Percentiles rank a stretch among this genome's conserved stretches.
These are phyloP conservation scores for Pelargonium australe DNA, from an alignment of 441 rosid species.

Conservation along the genomic window DNA sequence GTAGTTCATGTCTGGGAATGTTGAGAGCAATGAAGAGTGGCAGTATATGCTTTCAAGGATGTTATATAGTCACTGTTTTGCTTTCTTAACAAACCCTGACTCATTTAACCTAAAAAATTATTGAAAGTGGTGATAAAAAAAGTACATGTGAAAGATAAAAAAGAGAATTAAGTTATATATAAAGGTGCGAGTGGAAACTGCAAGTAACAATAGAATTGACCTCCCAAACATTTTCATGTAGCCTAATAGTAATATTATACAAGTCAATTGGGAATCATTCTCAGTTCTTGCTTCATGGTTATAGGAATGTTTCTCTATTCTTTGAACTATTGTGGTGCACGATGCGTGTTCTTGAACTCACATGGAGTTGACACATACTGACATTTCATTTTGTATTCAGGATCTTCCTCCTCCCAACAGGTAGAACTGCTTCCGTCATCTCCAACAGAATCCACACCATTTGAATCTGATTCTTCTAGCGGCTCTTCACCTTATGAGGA, in stretches of 20 bases:
- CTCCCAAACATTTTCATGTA: no score
- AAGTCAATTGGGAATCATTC: neutral
- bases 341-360: neutral
- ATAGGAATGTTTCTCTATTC: neutral
- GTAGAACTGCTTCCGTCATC: slow-evolving; percentile 72
- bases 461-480: slow-evolving; percentile 60
- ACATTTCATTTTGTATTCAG: slow-evolving; percentile 31
- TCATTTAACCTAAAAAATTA: no score
- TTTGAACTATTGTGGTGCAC: no score
- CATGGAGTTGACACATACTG: neutral
- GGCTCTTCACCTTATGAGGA: slow-evolving; percentile 40
- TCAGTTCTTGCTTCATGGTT: neutral
- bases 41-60: neutral
- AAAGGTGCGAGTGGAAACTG: no score
- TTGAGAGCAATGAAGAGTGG: neutral
- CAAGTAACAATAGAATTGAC: no score
- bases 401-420: slow-evolving; percentile 68
- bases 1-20: neutral
- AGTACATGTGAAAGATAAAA: no score
- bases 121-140: no score
- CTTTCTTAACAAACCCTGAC: neutral
- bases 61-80: neutral
- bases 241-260: no score
- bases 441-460: slow-evolving; percentile 54
- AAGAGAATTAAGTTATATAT: no score